These are phyloP conservation scores for Wickerhamomyces hampshirensis DNA, from an alignment of 805 yeast species.

Conservation along the genomic window DNA sequence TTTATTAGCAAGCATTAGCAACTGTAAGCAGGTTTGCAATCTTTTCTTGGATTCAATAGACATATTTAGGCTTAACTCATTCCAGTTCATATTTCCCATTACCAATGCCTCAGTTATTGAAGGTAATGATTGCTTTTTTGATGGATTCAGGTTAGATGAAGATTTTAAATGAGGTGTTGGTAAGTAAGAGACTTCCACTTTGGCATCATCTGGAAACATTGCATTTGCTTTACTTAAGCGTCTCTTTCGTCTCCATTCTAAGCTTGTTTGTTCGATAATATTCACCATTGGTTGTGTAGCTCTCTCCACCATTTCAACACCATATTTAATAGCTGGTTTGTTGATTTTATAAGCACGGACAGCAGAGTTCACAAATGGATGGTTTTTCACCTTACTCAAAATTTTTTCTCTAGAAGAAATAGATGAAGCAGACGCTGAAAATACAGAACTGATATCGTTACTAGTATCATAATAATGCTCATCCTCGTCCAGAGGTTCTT, in stretches of 20 bases:
- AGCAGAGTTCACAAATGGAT: slow-evolving; percentile 30
- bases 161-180: not conserved
- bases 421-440: not conserved
- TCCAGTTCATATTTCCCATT: slow-evolving; percentile 30
- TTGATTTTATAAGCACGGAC: slow-evolving; percentile 32
- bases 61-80: slow-evolving; percentile 33
- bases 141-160: slow-evolving; percentile 8
- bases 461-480: slow-evolving; percentile 40
- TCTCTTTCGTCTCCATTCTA: slow-evolving; percentile 35
- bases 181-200: slow-evolving; percentile 9
- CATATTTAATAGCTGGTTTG: slow-evolving; percentile 47
- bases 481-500: slow-evolving; percentile 16
- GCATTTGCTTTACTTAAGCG: slow-evolving; percentile 25
- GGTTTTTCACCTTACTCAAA: slow-evolving; percentile 38
- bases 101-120: slow-evolving; percentile 33
- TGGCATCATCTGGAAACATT: slow-evolving; percentile 26
- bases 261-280: slow-evolving; percentile 35
- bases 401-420: slow-evolving; percentile 22
- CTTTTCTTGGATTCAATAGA: slow-evolving; percentile 72
- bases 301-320: slow-evolving; percentile 55
- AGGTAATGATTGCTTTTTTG: slow-evolving; percentile 28
- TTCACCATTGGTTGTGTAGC: slow-evolving; percentile 52
- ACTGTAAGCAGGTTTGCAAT: slow-evolving; percentile 71
- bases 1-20: slow-evolving; percentile 75
- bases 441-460: slow-evolving; percentile 10